Base-by-base conservation (phyloP, 148 eudicot genomes). In the Euryodendron excelsum region DNA sequence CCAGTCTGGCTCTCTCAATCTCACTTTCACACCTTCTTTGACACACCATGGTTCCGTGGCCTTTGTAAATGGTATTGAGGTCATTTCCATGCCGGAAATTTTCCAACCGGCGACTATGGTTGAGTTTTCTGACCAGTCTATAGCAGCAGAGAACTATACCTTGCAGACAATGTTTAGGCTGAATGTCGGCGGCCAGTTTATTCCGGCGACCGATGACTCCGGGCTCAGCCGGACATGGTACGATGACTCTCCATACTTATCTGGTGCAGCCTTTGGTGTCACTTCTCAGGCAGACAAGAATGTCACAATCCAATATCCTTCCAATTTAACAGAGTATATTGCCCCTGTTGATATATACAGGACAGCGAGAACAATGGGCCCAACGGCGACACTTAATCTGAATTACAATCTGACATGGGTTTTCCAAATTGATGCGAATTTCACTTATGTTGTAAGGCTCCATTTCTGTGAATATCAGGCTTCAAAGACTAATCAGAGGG, bases 201-300 rank as follows among this genome's bases (percentile, higher is more conserved):
- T 95, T 47, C 67, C 91, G 0, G 84, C 93, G 0, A 75, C 66
- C 0, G 87, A 95, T 47, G 97, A 95, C 65, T 84, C 96, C 0
- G 92, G 90, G 14, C 82, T 93, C n/a, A 78, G 87, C 63, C 80
- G 98, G 7, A 89, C 87, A 1, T 95, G 98, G 98, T 95, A 93
- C 45, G 94, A 95, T 23, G 98, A 95, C 48, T 84, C 96, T 0
- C 90, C 97, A 9, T 93, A 90, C 34, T 30, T 93, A 8, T 85
- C 53, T 15, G 91, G 94, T 8, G 91, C 84, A 0, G 82, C 83
- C 3, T 28, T 48, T 0, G 98, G 98, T 8, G 86, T 95, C 27
- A 88, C 97, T 0, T 58, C 78, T 3, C 75, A 63, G 5, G 84
- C 88, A 15, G 48, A 45, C 1, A 75, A 31, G 0, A 77, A 82